These are phyloP conservation scores for Pseudocercospora musae DNA, from an alignment of 2,329 filamentous ascomycete species.

Conservation along the genomic window DNA sequence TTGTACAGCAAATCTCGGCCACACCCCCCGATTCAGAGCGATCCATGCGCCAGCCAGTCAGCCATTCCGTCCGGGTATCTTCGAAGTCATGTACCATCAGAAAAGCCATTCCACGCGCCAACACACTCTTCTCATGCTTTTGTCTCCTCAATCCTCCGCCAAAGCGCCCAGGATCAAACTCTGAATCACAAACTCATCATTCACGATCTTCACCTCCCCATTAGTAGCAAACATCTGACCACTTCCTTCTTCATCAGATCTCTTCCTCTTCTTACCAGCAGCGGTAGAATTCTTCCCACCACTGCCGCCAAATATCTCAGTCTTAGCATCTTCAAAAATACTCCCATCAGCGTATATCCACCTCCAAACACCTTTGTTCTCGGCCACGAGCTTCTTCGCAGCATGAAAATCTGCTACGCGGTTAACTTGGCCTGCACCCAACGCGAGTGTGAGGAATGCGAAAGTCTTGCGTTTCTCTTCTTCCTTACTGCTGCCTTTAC, in stretches of 20 bases:
- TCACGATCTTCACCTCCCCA: constrained; percentile 64
- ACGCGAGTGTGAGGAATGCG: constrained; percentile 72
- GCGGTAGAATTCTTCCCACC: constrained; percentile 3
- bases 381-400: constrained; percentile 58
- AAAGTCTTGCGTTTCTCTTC: constrained; percentile 65
- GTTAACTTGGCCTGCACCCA: constrained; percentile 67
- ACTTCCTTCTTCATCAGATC: constrained; percentile 17
- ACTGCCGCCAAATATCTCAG: constrained; percentile 41
- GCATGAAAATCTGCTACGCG: constrained; percentile 64
- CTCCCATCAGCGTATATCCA: constrained; percentile 77
- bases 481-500: constrained; percentile 53
- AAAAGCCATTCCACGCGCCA: neutral
- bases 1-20: neutral
- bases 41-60: neutral
- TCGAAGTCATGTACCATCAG: neutral
- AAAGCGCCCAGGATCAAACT: constrained; percentile 83
- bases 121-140: too few relatives aligned
- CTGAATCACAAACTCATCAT: constrained; percentile 85
- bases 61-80: neutral
- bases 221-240: constrained; percentile 35
- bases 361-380: constrained; percentile 58
- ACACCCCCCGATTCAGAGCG: neutral
- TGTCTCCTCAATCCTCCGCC: constrained; percentile 50
- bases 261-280: constrained; percentile 45
- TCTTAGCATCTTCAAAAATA: constrained; percentile 52